These are phyloP conservation scores for Phytophthora megakarya DNA, from an alignment of 352 stramenopile species.

Conservation along the genomic window DNA sequence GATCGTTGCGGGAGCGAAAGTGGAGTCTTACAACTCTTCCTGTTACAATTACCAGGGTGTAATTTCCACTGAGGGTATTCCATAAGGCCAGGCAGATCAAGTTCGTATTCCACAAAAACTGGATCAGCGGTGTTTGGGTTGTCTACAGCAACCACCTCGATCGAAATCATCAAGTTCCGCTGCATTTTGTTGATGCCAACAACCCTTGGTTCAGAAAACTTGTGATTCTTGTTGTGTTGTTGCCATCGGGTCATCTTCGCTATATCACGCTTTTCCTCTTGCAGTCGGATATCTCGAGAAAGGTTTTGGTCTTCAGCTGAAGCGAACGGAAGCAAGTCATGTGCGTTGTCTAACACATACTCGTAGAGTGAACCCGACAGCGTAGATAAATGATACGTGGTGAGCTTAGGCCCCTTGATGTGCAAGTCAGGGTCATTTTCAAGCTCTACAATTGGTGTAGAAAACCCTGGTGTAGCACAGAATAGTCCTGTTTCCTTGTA, in stretches of 20 bases:
- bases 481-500: constrained; percentile 58
- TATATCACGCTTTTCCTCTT: constrained; percentile 48
- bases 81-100: constrained; percentile 13
- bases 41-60: constrained; percentile 6
- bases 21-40: constrained; percentile 18
- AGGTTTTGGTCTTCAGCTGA: constrained; percentile 45
- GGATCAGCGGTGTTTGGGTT: constrained; percentile 31
- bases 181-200: neutral
- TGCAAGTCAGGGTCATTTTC: constrained; percentile 42
- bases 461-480: constrained; percentile 65
- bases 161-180: constrained; percentile 25
- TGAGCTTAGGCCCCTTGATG: constrained; percentile 47
- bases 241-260: constrained; percentile 37
- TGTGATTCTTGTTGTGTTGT: constrained; percentile 17
- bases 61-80: constrained; percentile 29
- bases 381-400: constrained; percentile 47
- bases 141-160: constrained; percentile 38
- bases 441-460: constrained; percentile 33
- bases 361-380: constrained; percentile 51
- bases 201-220: neutral
- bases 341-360: constrained; percentile 64
- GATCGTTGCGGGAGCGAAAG: constrained; percentile 27
- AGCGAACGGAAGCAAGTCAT: constrained; percentile 51
- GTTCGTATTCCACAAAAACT: constrained; percentile 37
- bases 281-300: constrained; percentile 46